phyloP scores from a whole-genome alignment of 805 yeast species.

The Tetrapisispora fleetii region DNA sequence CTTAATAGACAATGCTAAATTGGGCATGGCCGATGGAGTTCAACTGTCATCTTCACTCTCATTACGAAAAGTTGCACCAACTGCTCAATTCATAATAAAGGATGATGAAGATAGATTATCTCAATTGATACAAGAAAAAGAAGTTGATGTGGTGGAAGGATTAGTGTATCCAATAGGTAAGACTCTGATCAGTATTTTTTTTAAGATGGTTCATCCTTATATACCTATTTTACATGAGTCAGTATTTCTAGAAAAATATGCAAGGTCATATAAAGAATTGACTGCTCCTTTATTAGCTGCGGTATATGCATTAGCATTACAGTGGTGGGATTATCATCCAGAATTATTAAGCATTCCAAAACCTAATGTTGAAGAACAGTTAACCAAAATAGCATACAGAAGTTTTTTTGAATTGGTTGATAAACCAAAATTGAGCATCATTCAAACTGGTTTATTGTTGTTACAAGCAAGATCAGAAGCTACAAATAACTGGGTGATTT shows the following conservation, averaged over 20 bases:
- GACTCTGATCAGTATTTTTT: constrained; percentile 66
- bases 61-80: constrained; percentile 68
- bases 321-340: constrained; percentile 82
- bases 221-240: constrained; percentile 87
- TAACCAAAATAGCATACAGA: constrained; percentile 57
- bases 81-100: constrained; percentile 64
- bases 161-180: constrained; percentile 91
- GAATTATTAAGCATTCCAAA: constrained; percentile 64
- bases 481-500: constrained; percentile 74
- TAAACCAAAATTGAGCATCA: constrained; percentile 83
- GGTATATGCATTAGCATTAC: constrained; percentile 77
- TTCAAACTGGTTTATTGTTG: constrained; percentile 77
- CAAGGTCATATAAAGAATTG: constrained; percentile 83
- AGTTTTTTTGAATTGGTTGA: constrained; percentile 65
- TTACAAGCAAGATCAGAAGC: constrained; percentile 48
- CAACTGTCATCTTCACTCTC: constrained; percentile 57
- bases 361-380: constrained; percentile 57
- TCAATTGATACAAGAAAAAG: constrained; percentile 58
- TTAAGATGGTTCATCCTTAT: constrained; percentile 79
- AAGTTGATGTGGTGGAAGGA: constrained; percentile 74
- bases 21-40: constrained; percentile 72
- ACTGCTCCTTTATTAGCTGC: constrained; percentile 88
- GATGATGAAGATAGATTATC: constrained; percentile 71
- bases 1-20: constrained; percentile 51
- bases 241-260: constrained; percentile 83